phyloP scores from a whole-genome alignment of 73 alveolate species.

The Paramecium octaurelia region DNA sequence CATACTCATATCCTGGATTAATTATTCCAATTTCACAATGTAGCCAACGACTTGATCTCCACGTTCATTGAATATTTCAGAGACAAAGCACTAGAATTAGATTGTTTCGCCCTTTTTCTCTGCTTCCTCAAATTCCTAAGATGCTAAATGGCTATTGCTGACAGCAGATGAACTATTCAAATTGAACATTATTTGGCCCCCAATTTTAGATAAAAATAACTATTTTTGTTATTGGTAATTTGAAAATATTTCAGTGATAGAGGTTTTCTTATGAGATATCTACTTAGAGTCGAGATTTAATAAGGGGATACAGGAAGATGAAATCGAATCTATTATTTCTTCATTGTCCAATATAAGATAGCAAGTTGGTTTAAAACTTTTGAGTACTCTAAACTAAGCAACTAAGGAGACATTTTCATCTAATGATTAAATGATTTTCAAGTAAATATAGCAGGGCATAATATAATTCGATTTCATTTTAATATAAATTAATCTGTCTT shows the following conservation, averaged over 20 bases:
- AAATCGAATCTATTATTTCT: slow-evolving; percentile 50
- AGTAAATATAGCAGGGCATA: slow-evolving; percentile 27
- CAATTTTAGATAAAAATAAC: background rate
- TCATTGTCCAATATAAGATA: slow-evolving; percentile 29
- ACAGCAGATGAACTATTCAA: background rate
- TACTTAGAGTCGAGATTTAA: slow-evolving; percentile 45
- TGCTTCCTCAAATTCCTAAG: background rate
- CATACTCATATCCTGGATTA: background rate
- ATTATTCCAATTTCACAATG: background rate
- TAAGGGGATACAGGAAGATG: slow-evolving; percentile 37
- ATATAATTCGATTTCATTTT: slow-evolving; percentile 55
- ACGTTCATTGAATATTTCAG: background rate
- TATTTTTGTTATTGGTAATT: background rate
- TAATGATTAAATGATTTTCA: slow-evolving; percentile 43
- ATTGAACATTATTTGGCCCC: background rate
- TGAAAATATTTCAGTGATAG: slow-evolving; percentile 43
- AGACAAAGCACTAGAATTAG: background rate
- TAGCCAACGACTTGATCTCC: background rate
- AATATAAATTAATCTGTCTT: slow-evolving; percentile 46
- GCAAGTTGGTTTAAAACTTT: background rate
- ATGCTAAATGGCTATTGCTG: background rate
- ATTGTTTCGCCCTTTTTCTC: background rate
- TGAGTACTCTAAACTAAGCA: slow-evolving; percentile 36
- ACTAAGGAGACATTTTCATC: slow-evolving; percentile 47
- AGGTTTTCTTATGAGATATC: slow-evolving; percentile 42